Evolutionary conservation across 2,329 filamentous ascomycete genomes (phyloP), one percentile per base, ranked within the genome.

Genomic region (Colletotrichum somersetense): DNA sequence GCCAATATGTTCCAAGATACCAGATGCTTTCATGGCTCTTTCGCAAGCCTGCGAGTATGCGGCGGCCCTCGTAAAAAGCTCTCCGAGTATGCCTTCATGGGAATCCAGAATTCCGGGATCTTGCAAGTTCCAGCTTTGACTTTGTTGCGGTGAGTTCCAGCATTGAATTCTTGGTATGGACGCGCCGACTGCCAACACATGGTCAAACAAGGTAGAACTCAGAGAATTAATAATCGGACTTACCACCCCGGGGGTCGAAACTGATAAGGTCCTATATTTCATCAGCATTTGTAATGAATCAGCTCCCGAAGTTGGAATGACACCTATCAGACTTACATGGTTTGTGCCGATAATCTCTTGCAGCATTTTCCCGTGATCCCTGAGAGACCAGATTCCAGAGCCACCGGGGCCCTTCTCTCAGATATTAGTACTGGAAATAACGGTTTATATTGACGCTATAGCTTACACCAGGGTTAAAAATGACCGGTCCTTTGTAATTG

Each of bases 161-260:
- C 87, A 89, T 62, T 88, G 85, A 18, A 87, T 79, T 26, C 85
- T 78, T 4, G 87, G 87, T 1, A 84, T 81, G 3, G 87, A 87
- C 10, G 83, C 81, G 5, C 86, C 86, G 33, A 89, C 82, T 79
- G 18, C 14, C 1, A 33, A 14, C 16, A 10, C 68, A 59, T 8
- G 5, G 52, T 3, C 64, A 35, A 26, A 46, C n/a, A 12, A 33
- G 30, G 23, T 12, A 42, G 18, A 20, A n/a, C 12, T 26, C 5
- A 16, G 2, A 26, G 8, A 14, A 40, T 11, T n/a, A 20, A 26
- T 14, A 12, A 33, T 5, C 14, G 10, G n/a, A 75, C 79, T 74
- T 69, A 80, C 83, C 78, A 26, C 87, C 87, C 30, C 87, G 81
- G 1, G 86, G 86, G 62, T 89, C 86, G 64, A 86, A 88, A 53